phyloP scores from a whole-genome alignment of 1,284 basidiomycete species.

The Marasmius tenuissimus region DNA sequence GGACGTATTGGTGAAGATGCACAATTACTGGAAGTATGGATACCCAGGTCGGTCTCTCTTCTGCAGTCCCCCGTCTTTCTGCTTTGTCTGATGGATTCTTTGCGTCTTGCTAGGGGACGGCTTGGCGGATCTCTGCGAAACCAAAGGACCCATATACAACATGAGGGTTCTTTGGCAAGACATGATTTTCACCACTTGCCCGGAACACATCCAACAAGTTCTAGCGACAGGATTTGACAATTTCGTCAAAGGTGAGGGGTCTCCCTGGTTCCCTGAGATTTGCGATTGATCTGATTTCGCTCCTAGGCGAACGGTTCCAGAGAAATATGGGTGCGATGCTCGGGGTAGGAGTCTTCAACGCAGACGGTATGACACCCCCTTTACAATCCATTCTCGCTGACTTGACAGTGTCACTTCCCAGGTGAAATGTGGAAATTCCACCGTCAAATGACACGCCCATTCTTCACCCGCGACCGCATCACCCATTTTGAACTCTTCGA shows the following conservation, averaged over 20 bases:
- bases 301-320: conserved; percentile 35
- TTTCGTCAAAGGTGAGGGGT: conserved; percentile 40
- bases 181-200: conserved; percentile 34
- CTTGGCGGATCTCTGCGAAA: conserved; percentile 9
- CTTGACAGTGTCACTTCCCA: conserved; percentile 15
- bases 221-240: conserved; percentile 47
- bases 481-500: conserved; percentile 57
- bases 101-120: conserved; percentile 11
- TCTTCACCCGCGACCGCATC: conserved; percentile 53
- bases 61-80: background rate
- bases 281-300: background rate
- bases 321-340: conserved; percentile 40
- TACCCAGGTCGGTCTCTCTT: background rate
- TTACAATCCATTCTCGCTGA: background rate
- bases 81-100: background rate
- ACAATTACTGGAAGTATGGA: background rate
- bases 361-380: conserved; percentile 42
- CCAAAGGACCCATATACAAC: conserved; percentile 22
- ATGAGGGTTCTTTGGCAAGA: conserved; percentile 20
- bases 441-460: conserved; percentile 56
- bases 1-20: background rate
- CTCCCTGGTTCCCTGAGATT: background rate
- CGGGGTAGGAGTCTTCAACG: conserved; percentile 61
- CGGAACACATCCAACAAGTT: conserved; percentile 43
- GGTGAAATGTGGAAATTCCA: conserved; percentile 61